phyloP scores from a whole-genome alignment of 1,284 basidiomycete species.

The Cutaneotrichosporon sp. region DNA sequence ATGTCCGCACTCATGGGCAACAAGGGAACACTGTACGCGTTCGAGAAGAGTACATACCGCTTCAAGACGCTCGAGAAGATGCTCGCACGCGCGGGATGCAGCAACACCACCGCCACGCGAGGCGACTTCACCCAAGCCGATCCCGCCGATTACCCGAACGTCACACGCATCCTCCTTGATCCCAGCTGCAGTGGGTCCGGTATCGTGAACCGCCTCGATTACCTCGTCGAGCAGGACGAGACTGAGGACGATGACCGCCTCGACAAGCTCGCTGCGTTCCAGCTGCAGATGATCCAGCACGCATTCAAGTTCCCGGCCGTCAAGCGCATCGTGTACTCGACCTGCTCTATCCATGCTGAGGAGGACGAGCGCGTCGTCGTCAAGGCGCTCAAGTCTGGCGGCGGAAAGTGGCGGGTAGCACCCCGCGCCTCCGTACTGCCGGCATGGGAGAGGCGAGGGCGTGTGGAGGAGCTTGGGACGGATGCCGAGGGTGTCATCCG shows the following conservation, averaged over 20 bases:
- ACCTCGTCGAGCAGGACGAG: constrained; percentile 65
- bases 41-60: constrained; percentile 75
- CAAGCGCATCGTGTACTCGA: constrained; percentile 86
- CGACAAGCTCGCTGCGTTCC: neutral
- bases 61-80: constrained; percentile 79
- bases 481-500: constrained; percentile 68
- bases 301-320: constrained; percentile 80
- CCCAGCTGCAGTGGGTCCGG: constrained; percentile 92
- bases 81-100: constrained; percentile 74
- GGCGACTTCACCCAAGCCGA: constrained; percentile 75
- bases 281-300: constrained; percentile 81
- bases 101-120: constrained; percentile 69
- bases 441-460: constrained; percentile 73
- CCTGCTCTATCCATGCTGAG: constrained; percentile 83
- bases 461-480: constrained; percentile 61
- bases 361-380: constrained; percentile 87
- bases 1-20: constrained; percentile 81
- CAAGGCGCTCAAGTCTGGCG: constrained; percentile 64
- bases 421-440: constrained; percentile 66
- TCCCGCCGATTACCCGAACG: constrained; percentile 63
- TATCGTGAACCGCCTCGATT: constrained; percentile 83
- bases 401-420: constrained; percentile 65
- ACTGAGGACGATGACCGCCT: constrained; percentile 10
- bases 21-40: constrained; percentile 79
- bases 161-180: constrained; percentile 85